These are phyloP conservation scores for Claviceps cyperi DNA, from an alignment of 2,329 filamentous ascomycete species.

Conservation along the genomic window DNA sequence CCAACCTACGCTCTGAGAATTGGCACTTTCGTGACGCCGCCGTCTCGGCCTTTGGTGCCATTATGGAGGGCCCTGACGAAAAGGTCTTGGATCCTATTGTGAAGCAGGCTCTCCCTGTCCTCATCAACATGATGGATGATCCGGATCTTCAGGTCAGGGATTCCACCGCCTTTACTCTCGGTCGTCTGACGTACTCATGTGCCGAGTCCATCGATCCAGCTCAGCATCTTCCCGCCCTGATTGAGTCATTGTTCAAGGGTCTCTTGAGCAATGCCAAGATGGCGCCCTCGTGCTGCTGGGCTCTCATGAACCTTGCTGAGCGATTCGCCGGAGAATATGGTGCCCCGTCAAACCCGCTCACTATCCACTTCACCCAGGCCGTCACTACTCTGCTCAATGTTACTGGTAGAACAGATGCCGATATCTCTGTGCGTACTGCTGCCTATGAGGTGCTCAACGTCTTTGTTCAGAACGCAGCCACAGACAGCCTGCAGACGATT, in stretches of 20 bases:
- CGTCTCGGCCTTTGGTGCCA: conserved; percentile 92
- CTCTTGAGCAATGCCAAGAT: conserved; percentile 89
- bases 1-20: conserved; percentile 76
- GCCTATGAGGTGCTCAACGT: conserved; percentile 94
- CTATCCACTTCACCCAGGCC: conserved; percentile 84
- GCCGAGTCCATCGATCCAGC: conserved; percentile 80
- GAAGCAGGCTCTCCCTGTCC: conserved; percentile 82
- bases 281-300: conserved; percentile 97
- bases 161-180: conserved; percentile 88
- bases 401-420: conserved; percentile 68
- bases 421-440: conserved; percentile 82
- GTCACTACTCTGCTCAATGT: conserved; percentile 73
- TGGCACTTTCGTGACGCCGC: conserved; percentile 94
- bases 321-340: conserved; percentile 81
- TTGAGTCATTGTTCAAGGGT: conserved; percentile 78
- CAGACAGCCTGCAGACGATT: conserved; percentile 68
- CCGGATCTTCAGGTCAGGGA: conserved; percentile 81
- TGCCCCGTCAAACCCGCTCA: conserved; percentile 64
- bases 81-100: conserved; percentile 85
- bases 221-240: conserved; percentile 69
- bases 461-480: conserved; percentile 82
- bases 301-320: conserved; percentile 94
- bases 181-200: conserved; percentile 88
- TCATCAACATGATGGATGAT: conserved; percentile 89
- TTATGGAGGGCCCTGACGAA: conserved; percentile 96